Percentiles rank a stretch among this genome's conserved stretches.
These are phyloP conservation scores for Dillenia suffruticosa DNA, from an alignment of 164 flowering plant species.

Conservation along the genomic window DNA sequence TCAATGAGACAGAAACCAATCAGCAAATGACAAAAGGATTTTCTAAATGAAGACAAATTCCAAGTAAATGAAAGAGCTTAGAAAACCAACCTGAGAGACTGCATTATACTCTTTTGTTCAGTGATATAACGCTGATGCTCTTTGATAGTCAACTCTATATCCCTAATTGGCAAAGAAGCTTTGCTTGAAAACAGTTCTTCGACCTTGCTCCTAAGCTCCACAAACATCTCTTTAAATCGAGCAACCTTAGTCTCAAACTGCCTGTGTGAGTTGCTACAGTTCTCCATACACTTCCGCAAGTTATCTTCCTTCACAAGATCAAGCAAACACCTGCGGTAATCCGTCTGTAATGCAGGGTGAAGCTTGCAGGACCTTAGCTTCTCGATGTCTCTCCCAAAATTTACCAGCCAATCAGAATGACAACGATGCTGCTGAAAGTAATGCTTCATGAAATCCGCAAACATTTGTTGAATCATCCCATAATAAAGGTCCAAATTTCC, in stretches of 20 bases:
- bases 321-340: constrained; percentile 55
- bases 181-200: constrained; percentile 64
- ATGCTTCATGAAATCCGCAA: constrained; percentile 70
- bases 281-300: constrained; percentile 60
- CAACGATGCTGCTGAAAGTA: constrained; percentile 61
- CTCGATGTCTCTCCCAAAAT: constrained; percentile 68
- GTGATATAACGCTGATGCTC: constrained; percentile 58
- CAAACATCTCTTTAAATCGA: constrained; percentile 69
- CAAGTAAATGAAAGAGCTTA: neutral
- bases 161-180: constrained; percentile 46
- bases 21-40: neutral
- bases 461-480: constrained; percentile 60
- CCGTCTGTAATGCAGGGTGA: constrained; percentile 73
- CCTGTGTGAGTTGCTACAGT: constrained; percentile 64
- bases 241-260: constrained; percentile 85
- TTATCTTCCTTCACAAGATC: constrained; percentile 93
- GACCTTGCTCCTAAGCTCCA: constrained; percentile 69
- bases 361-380: constrained; percentile 64
- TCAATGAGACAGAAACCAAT: neutral
- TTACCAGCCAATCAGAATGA: constrained; percentile 68
- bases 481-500: constrained; percentile 73
- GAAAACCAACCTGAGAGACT: constrained; percentile 73
- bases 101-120: constrained; percentile 94
- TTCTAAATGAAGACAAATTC: neutral
- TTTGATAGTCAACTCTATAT: constrained; percentile 58